Conservation (phyloP, 139 green algal genomes). For the Raphidocelis subcapitata region DNA sequence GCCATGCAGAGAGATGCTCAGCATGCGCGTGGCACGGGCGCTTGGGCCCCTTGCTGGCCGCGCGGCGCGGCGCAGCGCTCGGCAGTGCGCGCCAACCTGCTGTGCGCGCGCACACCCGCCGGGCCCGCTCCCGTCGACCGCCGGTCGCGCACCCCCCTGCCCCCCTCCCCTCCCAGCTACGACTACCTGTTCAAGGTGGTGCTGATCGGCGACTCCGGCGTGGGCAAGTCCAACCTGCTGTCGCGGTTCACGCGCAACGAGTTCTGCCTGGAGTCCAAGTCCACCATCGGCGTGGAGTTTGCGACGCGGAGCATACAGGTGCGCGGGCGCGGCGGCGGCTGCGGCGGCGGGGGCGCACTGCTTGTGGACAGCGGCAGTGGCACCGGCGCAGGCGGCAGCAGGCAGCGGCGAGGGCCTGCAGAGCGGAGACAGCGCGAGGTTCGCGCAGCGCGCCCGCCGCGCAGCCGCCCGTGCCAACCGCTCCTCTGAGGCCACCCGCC, state of each 20-base stretch:
- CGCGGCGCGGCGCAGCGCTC: no score
- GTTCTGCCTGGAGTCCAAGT: slow-evolving; percentile 98
- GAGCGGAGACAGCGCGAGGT: not conserved
- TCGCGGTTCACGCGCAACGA: slow-evolving; percentile 97
- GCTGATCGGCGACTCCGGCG: slow-evolving; percentile 95
- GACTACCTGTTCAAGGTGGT: slow-evolving; percentile 99
- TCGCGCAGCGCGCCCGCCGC: not conserved
- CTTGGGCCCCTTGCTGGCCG: no score
- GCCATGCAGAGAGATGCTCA: no score
- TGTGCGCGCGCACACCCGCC: no score
- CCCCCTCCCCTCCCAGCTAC: slow-evolving; percentile 77
- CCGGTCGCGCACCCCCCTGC: not conserved
- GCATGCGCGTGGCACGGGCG: no score
- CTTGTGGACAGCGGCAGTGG: no score
- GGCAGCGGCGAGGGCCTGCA: not conserved
- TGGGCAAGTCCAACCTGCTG: slow-evolving; percentile 98
- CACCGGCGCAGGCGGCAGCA: not conserved
- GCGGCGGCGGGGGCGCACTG: no score
- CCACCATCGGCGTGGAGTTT: slow-evolving; percentile 99
- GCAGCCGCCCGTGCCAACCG: not conserved
- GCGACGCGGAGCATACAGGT: slow-evolving; percentile 96
- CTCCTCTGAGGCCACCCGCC: no score
- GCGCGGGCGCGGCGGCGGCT: no score
- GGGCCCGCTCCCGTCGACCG: no score
- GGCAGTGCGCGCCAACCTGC: no score